These are phyloP conservation scores for Citrus unshiu DNA, from an alignment of 345 rosid species.

Conservation along the genomic window DNA sequence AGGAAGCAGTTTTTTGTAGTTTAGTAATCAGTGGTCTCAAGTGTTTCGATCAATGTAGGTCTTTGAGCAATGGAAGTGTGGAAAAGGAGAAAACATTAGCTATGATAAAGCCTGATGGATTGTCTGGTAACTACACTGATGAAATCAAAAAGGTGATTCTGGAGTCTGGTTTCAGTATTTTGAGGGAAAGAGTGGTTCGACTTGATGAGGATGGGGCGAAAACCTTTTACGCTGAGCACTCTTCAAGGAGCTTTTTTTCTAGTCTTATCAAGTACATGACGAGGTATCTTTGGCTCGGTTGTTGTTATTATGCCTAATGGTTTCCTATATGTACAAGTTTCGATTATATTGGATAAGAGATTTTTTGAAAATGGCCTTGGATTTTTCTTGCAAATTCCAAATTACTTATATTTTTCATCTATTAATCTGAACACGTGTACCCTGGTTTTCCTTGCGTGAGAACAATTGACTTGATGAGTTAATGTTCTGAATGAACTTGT, in stretches of 20 bases:
- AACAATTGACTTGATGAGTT: no score
- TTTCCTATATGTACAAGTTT: not conserved
- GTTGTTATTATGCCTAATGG: not conserved
- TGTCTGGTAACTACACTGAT: constrained; percentile 57
- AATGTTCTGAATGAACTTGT: not conserved
- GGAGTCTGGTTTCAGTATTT: constrained; percentile 52
- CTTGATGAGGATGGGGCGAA: constrained; percentile 55
- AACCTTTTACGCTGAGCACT: constrained; percentile 70
- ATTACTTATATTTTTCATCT: not conserved
- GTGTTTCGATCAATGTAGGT: constrained; percentile 14
- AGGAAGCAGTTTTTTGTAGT: not conserved
- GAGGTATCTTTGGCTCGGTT: constrained; percentile 36
- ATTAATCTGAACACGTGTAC: not conserved
- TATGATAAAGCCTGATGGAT: constrained; percentile 84
- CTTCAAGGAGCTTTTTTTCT: constrained; percentile 55
- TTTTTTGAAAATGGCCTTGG: not conserved
- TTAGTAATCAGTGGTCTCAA: not conserved
- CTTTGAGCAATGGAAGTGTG: constrained; percentile 29
- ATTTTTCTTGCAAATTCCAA: not conserved
- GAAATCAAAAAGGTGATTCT: constrained; percentile 42
- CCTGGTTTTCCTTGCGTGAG: not conserved
- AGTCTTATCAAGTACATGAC: constrained; percentile 71
- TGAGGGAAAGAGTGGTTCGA: constrained; percentile 43
- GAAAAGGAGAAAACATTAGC: constrained; percentile 61
- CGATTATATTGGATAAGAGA: not conserved